Conservation (phyloP, 202 grass and related monocot genomes). For the Eragrostis tef region DNA sequence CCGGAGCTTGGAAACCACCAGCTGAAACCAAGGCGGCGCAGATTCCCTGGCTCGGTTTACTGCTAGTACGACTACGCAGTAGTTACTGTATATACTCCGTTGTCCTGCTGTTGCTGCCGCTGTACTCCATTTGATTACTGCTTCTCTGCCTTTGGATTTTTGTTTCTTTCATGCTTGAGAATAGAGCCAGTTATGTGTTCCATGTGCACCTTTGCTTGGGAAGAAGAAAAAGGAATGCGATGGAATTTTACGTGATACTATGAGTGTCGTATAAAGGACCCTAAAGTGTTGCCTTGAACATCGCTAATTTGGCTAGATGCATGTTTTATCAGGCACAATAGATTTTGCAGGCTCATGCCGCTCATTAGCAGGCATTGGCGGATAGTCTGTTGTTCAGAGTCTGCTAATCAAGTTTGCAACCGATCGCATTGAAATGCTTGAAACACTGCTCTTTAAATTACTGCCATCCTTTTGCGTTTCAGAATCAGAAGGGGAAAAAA, state of each 20-base stretch:
- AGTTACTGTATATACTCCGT: too few species aligned
- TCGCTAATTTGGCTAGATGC: background rate
- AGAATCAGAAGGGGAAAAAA: background rate
- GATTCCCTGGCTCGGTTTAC: background rate
- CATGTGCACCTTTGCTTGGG: constrained; percentile 1
- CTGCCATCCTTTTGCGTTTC: too few species aligned
- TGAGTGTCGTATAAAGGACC: too few species aligned
- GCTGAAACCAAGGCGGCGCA: background rate
- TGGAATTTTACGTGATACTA: background rate
- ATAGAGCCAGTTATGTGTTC: background rate
- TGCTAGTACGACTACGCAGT: too few species aligned
- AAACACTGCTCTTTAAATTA: background rate
- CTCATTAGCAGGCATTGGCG: too few species aligned
- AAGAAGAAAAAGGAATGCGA: background rate
- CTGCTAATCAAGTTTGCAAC: background rate
- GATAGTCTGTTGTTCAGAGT: too few species aligned
- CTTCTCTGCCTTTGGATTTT: background rate
- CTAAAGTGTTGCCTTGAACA: background rate
- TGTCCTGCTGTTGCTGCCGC: background rate
- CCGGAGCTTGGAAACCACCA: too few species aligned
- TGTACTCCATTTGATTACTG: background rate
- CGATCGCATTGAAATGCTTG: background rate
- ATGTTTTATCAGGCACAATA: background rate
- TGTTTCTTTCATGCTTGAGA: constrained; percentile 18
- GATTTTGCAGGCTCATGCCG: background rate